Conservation (phyloP, 108 stramenopile species). For the Bacterosira constricta region DNA sequence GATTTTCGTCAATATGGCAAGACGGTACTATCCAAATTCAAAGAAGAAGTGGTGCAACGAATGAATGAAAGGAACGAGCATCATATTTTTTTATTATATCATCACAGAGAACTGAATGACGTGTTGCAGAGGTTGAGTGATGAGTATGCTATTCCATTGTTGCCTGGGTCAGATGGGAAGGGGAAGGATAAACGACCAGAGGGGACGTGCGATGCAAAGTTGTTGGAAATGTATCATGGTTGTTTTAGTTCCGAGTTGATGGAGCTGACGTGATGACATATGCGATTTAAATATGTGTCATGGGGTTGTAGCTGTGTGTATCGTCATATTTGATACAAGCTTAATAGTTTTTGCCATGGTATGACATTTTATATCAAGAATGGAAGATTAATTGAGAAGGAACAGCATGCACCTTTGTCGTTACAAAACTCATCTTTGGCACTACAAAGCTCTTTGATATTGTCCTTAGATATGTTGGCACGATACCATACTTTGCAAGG, state of each 20-base stretch:
- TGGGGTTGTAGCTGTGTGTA: too few relatives aligned
- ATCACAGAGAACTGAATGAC: constrained; percentile 26
- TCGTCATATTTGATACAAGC: too few relatives aligned
- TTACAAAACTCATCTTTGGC: too few relatives aligned
- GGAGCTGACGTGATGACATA: constrained; percentile 23
- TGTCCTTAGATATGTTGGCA: too few relatives aligned
- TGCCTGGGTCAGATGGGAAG: constrained; percentile 22
- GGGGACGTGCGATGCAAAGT: constrained; percentile 31
- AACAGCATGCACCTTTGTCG: too few relatives aligned
- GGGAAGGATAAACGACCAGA: constrained; percentile 19
- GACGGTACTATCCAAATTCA: constrained; percentile 18
- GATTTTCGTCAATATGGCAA: constrained; percentile 38
- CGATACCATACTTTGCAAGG: too few relatives aligned
- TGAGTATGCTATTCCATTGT: constrained; percentile 20
- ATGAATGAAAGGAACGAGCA: constrained; percentile 23
- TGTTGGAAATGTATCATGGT: constrained; percentile 36
- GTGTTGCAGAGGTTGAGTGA: constrained; percentile 12
- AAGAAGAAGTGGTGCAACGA: constrained; percentile 10
- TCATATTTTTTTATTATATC: constrained; percentile 32
- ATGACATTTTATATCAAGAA: too few relatives aligned
- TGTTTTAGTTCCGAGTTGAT: constrained; percentile 40
- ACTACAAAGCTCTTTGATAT: too few relatives aligned
- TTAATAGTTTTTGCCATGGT: too few relatives aligned
- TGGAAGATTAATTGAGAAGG: too few relatives aligned
- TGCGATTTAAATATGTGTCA: too few relatives aligned